Evolutionary conservation across 2,329 filamentous ascomycete genomes (phyloP).

Genomic region (Reticulascus tulasneorum): DNA sequence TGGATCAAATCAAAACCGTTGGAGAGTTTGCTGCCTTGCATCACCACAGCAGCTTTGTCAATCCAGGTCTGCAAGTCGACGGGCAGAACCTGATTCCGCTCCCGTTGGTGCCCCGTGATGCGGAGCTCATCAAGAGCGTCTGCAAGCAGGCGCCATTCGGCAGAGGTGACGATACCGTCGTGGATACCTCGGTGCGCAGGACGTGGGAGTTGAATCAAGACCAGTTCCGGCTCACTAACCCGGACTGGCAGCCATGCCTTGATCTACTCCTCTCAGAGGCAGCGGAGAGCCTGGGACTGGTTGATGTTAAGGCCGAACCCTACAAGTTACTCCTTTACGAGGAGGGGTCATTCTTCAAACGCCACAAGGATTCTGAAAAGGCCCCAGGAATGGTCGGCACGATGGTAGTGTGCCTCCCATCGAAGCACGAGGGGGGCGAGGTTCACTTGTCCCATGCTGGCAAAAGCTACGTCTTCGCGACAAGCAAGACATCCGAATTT

Average conservation of each 20-base stretch:
- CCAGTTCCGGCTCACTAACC: conserved; percentile 32
- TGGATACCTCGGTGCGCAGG: conserved; percentile 32
- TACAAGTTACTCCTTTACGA: conserved; percentile 44
- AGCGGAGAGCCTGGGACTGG: conserved; percentile 23
- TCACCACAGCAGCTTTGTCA: conserved; percentile 11
- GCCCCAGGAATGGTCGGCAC: conserved; percentile 42
- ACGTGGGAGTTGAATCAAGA: conserved; percentile 32
- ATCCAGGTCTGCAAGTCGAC: conserved; percentile 21
- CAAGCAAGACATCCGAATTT: conserved; percentile 23
- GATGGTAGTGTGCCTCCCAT: conserved; percentile 41
- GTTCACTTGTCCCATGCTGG: conserved; percentile 31
- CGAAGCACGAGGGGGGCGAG: conserved; percentile 38
- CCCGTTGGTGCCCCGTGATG: conserved; percentile 20
- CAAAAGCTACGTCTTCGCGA: conserved; percentile 24
- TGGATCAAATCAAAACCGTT: conserved; percentile 9
- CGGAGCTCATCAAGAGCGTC: conserved; percentile 17
- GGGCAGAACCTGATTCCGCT: conserved; percentile 18
- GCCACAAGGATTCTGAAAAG: conserved; percentile 41
- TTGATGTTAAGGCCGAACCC: conserved; percentile 22
- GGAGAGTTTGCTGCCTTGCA: conserved; percentile 15
- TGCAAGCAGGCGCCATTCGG: conserved; percentile 30
- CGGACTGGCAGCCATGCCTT: conserved; percentile 28
- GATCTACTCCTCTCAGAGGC: conserved; percentile 6
- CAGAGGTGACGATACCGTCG: conserved; percentile 29
- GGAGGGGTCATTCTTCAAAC: conserved; percentile 41